Percentiles rank a stretch among this genome's conserved stretches.
Evolutionary conservation across 2,329 filamentous ascomycete genomes (phyloP).

Genomic region (Neoscytalidium dimidiatum): DNA sequence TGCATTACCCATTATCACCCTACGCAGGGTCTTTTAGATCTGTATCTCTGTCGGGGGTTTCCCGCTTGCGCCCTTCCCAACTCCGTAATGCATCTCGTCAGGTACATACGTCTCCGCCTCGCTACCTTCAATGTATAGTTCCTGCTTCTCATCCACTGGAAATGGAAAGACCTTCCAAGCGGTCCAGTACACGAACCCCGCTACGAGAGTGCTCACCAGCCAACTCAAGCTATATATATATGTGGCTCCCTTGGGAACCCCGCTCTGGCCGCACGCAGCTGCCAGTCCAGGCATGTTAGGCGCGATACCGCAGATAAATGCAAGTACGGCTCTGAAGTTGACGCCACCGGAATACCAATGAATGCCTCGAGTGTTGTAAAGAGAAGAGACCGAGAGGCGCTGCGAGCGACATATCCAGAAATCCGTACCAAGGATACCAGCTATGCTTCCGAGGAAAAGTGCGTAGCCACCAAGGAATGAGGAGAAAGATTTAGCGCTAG

Average conservation of each 20-base stretch:
- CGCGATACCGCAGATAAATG: conserved; percentile 28
- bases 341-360: conserved; percentile 29
- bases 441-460: conserved; percentile 31
- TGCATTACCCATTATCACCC: background rate
- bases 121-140: conserved; percentile 21
- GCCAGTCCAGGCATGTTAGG: conserved; percentile 27
- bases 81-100: background rate
- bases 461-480: conserved; percentile 35
- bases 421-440: conserved; percentile 28
- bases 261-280: conserved; percentile 18
- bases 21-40: background rate
- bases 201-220: conserved; percentile 17
- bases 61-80: background rate
- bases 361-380: conserved; percentile 31
- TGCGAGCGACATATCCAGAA: conserved; percentile 28
- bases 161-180: conserved; percentile 17
- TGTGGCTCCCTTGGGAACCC: conserved; percentile 17
- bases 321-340: conserved; percentile 30
- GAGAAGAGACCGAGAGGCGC: conserved; percentile 28
- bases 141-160: conserved; percentile 16
- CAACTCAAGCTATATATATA: conserved; percentile 22
- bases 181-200: conserved; percentile 20
- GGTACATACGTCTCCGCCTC: background rate
- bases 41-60: background rate
- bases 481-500: conserved; percentile 30